Evolutionary conservation across 208 protist genomes (phyloP).

Genomic region (Crithidia brevicula): DNA sequence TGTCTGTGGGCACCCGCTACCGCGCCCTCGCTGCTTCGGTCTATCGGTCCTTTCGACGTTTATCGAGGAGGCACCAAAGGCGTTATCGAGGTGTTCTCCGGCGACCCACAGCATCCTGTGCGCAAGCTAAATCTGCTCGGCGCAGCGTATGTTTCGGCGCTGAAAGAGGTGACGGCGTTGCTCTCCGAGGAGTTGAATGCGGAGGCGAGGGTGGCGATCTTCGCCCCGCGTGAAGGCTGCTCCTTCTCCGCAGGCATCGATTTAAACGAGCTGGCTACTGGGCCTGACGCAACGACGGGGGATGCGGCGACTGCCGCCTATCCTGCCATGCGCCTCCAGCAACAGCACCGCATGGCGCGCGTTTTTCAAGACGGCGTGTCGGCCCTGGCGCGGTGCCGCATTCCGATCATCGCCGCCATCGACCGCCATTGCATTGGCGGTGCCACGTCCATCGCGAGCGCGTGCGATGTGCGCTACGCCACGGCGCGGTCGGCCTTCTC

Average conservation of each 20-base stretch:
- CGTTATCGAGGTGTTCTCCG: conserved; percentile 53
- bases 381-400: conserved; percentile 57
- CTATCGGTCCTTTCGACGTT: conserved; percentile 49
- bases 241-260: conserved; percentile 71
- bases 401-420: conserved; percentile 67
- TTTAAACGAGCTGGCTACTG: conserved; percentile 32
- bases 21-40: conserved; percentile 21
- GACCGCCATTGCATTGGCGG: conserved; percentile 77
- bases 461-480: conserved; percentile 68
- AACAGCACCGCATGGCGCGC: conserved; percentile 49
- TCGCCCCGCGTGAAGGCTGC: conserved; percentile 47
- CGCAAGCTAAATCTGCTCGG: conserved; percentile 68
- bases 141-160: conserved; percentile 41
- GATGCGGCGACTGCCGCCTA: neutral
- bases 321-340: conserved; percentile 65
- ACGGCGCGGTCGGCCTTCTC: conserved; percentile 60
- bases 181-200: conserved; percentile 60
- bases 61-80: conserved; percentile 33
- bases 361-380: conserved; percentile 62
- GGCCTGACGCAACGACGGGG: neutral
- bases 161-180: conserved; percentile 36
- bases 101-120: conserved; percentile 40
- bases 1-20: neutral
- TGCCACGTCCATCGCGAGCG: conserved; percentile 68
- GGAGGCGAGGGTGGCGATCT: conserved; percentile 57